Evolutionary conservation across 2,329 filamentous ascomycete genomes (phyloP), one percentile per base, ranked within the genome.

Genomic region (Cladosporium sp.): DNA sequence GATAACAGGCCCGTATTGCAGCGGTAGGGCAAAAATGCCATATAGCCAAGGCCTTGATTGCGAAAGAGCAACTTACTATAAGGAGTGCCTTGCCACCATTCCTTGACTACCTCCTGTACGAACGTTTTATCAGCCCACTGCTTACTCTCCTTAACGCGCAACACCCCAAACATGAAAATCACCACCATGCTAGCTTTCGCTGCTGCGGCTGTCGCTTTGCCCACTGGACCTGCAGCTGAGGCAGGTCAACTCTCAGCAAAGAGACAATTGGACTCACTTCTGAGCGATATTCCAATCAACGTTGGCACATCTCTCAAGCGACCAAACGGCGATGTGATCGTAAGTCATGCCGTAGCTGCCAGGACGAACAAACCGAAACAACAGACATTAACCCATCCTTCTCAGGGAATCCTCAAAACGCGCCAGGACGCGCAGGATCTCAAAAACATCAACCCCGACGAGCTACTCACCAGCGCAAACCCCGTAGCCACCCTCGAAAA

Each of bases 321-420:
- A 35, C 36, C 45, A 2, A 48, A 48, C 12, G 45, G 45, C 12
- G 45, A 48, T 12, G 45, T 48, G 7, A 40, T 48, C 9, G 45
- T 48, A 33, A 39, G 45, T 33, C 5, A 8, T 20, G 12, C 3
- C 20, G 1, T 6, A 20, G 20, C 8, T 38, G 3, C 4, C 32
- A 9, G 4, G 5, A 27, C 4, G 5, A n/a, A 35, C 32, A n/a
- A n/a, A n/a, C 7, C 13, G n/a, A 15, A 35, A n/a, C 32, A 35
- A 15, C 8, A 35, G 5, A 19, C 13, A 20, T 16, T 20, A 16
- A 38, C 19, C 16, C 4, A 6, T 8, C 20, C 11, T 22, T 12
- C 13, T 6, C 45, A 48, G 45, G 19, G 45, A 3, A 47, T 47
- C 4, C 22, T 47, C 16, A 47, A 39, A 20, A 8, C 43, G 8